These are phyloP conservation scores for Cladosporium sp. DNA, from an alignment of 2,329 filamentous ascomycete genomes.

Conservation along the genomic window DNA sequence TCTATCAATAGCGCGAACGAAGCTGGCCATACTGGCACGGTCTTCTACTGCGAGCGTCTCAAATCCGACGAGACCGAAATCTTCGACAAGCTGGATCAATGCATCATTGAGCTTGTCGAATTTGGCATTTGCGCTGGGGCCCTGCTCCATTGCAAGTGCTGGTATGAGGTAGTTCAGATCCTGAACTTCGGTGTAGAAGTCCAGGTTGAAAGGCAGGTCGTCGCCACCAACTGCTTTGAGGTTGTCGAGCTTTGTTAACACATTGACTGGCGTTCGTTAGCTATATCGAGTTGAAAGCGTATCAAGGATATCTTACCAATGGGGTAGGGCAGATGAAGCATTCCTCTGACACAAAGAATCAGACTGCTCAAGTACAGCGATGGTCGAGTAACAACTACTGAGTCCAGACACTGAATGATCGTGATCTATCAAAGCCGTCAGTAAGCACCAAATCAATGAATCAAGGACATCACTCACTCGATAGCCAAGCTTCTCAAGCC, in stretches of 20 bases:
- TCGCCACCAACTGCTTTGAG: conserved; percentile 70
- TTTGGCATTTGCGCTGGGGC: conserved; percentile 51
- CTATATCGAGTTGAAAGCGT: background rate
- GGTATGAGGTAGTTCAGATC: conserved; percentile 83
- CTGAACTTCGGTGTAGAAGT: conserved; percentile 97
- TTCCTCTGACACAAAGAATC: conserved; percentile 87
- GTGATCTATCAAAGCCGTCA: conserved; percentile 65
- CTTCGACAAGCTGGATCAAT: conserved; percentile 81
- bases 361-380: conserved; percentile 94
- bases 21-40: conserved; percentile 92
- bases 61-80: conserved; percentile 85
- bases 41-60: conserved; percentile 95
- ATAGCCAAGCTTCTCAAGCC: conserved; percentile 86
- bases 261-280: conserved; percentile 62
- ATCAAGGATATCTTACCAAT: conserved; percentile 47
- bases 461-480: conserved; percentile 84
- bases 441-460: conserved; percentile 70
- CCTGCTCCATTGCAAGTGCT: conserved; percentile 73
- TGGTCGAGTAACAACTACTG: conserved; percentile 86
- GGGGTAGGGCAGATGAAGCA: conserved; percentile 97
- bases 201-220: conserved; percentile 87
- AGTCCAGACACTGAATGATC: conserved; percentile 89
- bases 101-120: conserved; percentile 84
- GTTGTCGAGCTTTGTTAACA: conserved; percentile 97
- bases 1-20: conserved; percentile 85